phyloP scores from a whole-genome alignment of 2,329 filamentous ascomycete species.

The Alternaria angustiovoidea region DNA sequence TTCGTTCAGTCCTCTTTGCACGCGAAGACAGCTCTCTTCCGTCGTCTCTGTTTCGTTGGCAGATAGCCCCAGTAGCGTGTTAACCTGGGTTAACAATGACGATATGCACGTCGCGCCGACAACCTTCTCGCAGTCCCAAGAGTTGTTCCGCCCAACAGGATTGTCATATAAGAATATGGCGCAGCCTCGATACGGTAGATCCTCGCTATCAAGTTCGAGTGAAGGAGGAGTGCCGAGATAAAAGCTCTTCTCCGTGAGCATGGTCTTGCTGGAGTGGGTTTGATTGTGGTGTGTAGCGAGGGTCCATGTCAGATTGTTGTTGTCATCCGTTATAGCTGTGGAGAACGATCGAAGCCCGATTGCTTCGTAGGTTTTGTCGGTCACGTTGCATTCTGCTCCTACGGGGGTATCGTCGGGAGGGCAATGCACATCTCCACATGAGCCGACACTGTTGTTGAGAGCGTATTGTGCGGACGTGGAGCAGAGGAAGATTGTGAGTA shows the following conservation, averaged over 20 bases:
- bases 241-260: background rate
- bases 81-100: background rate
- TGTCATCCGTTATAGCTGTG: background rate
- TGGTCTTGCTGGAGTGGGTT: background rate
- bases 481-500: background rate
- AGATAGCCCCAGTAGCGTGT: background rate
- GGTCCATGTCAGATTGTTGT: background rate
- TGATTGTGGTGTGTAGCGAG: background rate
- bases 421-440: background rate
- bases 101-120: background rate
- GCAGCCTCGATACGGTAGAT: background rate
- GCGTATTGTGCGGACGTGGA: background rate
- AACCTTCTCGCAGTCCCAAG: background rate
- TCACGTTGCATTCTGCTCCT: constrained; percentile 1
- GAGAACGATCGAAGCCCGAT: background rate
- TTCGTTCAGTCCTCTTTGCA: background rate
- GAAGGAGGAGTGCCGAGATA: background rate
- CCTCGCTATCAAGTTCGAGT: background rate
- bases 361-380: background rate
- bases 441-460: background rate
- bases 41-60: background rate
- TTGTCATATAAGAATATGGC: background rate
- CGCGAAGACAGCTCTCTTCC: background rate
- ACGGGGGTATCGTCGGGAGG: background rate
- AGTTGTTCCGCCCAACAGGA: background rate